These are phyloP conservation scores for Sclerotinia subarctica DNA, from an alignment of 2,329 filamentous ascomycete genomes.

Conservation along the genomic window DNA sequence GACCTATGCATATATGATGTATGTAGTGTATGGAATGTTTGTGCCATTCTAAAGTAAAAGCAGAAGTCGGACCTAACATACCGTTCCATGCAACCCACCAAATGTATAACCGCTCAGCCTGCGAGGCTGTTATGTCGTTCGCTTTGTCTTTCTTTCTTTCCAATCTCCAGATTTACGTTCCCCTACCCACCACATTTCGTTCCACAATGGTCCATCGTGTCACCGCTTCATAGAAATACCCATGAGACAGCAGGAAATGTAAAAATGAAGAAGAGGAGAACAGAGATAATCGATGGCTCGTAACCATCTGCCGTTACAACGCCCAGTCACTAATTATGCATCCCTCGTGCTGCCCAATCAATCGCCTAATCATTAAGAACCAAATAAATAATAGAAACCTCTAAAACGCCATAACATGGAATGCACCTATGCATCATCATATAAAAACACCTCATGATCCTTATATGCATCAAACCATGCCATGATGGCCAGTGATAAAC, in stretches of 20 bases:
- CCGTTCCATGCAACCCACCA: background rate
- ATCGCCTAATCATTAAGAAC: background rate
- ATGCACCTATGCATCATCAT: background rate
- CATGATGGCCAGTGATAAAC: slow-evolving; percentile 7
- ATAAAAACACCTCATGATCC: slow-evolving; percentile 9
- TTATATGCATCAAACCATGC: background rate
- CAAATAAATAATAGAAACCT: slow-evolving; percentile 1
- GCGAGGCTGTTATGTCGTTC: too few relatives aligned
- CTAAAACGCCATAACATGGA: slow-evolving; percentile 3
- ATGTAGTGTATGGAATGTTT: background rate
- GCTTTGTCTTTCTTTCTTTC: background rate
- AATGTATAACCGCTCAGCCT: background rate
- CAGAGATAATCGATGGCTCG: background rate
- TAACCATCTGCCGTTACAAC: slow-evolving; percentile 3
- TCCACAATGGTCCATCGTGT: background rate
- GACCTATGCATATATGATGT: background rate
- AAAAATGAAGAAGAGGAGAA: background rate
- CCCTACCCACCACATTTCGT: background rate
- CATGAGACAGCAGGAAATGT: background rate
- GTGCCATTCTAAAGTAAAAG: background rate
- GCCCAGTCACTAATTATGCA: background rate
- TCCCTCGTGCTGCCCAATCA: slow-evolving; percentile 8
- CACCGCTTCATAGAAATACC: background rate
- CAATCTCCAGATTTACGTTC: background rate
- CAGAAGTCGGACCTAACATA: background rate